phyloP scores from a whole-genome alignment of 1,284 basidiomycete species.

The Vanrija sp. region DNA sequence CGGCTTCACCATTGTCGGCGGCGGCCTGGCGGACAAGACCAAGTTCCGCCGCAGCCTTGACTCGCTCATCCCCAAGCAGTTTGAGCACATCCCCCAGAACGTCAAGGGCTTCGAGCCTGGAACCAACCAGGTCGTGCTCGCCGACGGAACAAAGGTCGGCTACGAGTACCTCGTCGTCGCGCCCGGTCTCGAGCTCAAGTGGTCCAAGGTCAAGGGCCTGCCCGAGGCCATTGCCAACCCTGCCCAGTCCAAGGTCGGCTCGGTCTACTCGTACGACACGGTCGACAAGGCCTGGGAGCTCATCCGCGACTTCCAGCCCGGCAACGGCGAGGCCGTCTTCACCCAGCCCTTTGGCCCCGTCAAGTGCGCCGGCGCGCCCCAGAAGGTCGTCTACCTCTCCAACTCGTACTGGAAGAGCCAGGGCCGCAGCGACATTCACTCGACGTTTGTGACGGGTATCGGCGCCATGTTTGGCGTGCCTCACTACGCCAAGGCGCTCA shows the following conservation, averaged over 20 bases:
- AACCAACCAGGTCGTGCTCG: constrained; percentile 65
- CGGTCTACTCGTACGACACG: constrained; percentile 87
- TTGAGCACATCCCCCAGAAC: constrained; percentile 69
- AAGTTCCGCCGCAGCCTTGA: constrained; percentile 68
- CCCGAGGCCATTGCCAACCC: constrained; percentile 71
- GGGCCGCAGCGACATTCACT: constrained; percentile 46
- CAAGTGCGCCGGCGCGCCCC: constrained; percentile 92
- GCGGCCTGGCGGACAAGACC: constrained; percentile 65
- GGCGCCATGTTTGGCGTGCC: constrained; percentile 81
- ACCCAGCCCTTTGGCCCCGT: constrained; percentile 92
- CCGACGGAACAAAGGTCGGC: constrained; percentile 65
- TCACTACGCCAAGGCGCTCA: constrained; percentile 84
- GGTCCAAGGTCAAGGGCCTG: constrained; percentile 72
- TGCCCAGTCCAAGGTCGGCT: constrained; percentile 69
- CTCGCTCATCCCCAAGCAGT: constrained; percentile 67
- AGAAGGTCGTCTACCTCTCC: constrained; percentile 95
- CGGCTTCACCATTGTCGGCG: constrained; percentile 88
- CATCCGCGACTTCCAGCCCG: constrained; percentile 68
- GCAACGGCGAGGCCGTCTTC: constrained; percentile 73
- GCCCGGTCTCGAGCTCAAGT: constrained; percentile 78
- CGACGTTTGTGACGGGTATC: constrained; percentile 88
- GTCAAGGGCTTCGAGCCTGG: constrained; percentile 73
- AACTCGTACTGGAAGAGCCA: constrained; percentile 51
- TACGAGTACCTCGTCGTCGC: constrained; percentile 90
- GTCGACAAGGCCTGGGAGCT: constrained; percentile 83